Conservation (phyloP, 1,284 basidiomycete species). For the Ceratobasidium sp. region DNA sequence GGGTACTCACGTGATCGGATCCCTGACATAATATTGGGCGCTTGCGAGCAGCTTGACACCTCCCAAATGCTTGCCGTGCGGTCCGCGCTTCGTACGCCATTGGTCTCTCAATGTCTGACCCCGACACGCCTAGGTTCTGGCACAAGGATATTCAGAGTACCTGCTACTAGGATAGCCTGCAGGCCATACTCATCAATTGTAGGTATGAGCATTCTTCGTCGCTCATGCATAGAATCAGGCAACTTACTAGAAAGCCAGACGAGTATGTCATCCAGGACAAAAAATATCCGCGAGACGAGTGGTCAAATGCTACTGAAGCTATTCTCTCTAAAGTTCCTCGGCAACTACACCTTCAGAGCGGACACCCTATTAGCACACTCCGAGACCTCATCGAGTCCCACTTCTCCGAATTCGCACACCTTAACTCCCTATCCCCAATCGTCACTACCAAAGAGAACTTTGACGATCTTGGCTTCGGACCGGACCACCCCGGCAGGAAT, state of each 20-base stretch:
- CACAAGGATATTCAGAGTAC: not conserved
- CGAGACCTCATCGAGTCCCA: conserved; percentile 87
- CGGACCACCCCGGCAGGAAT: conserved; percentile 92
- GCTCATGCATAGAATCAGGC: not conserved
- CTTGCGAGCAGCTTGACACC: too few relatives aligned
- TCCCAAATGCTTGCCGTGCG: conserved; percentile 13
- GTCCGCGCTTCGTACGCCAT: not conserved
- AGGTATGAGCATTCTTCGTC: not conserved
- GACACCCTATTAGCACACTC: conserved; percentile 89
- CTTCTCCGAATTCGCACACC: conserved; percentile 70
- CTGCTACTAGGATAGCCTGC: not conserved
- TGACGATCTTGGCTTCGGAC: conserved; percentile 93
- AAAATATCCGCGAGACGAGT: conserved; percentile 16
- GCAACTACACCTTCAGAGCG: conserved; percentile 76
- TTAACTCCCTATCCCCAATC: conserved; percentile 80
- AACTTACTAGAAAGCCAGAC: not conserved
- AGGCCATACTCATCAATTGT: not conserved
- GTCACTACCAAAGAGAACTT: conserved; percentile 95
- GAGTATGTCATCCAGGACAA: conserved; percentile 32
- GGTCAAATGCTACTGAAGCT: conserved; percentile 82
- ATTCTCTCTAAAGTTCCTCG: conserved; percentile 81
- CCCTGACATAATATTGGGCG: too few relatives aligned
- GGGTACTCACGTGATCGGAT: too few relatives aligned
- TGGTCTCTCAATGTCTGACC: not conserved
- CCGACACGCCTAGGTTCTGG: not conserved